Conservation (phyloP, 2,329 filamentous ascomycete genomes). For the Calonectria honghensis region DNA sequence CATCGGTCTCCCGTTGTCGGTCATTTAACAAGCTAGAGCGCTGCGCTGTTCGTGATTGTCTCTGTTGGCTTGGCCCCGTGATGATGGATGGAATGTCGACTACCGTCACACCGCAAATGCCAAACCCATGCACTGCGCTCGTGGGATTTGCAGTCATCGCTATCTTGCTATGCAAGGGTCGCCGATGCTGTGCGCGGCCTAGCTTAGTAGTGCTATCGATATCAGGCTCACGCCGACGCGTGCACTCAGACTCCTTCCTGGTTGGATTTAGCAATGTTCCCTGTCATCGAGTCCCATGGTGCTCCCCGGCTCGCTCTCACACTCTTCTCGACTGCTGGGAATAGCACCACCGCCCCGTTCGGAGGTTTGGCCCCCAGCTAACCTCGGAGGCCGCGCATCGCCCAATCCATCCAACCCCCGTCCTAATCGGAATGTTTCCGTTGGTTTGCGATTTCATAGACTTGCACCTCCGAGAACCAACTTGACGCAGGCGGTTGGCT, state of each 20-base stretch:
- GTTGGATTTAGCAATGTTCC: conserved; percentile 5
- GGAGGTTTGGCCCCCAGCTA: not conserved
- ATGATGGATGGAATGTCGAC: conserved; percentile 7
- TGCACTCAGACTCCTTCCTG: conserved; percentile 15
- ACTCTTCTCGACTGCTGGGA: not conserved
- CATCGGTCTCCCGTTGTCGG: not conserved
- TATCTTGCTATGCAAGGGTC: conserved; percentile 12
- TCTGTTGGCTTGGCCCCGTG: conserved; percentile 8
- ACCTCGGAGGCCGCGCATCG: not conserved
- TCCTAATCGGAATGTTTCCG: conserved; percentile 21
- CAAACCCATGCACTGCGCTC: conserved; percentile 22
- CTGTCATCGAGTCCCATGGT: not conserved
- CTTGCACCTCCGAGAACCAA: conserved; percentile 8
- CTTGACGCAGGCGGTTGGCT: conserved; percentile 11
- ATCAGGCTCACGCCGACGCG: not conserved
- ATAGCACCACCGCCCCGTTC: not conserved
- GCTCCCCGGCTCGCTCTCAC: conserved; percentile 2
- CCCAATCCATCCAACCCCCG: not conserved
- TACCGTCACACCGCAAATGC: not conserved
- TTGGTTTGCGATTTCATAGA: not conserved
- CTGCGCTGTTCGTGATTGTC: conserved; percentile 9
- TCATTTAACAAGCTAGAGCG: conserved; percentile 17
- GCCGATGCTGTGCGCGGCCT: not conserved
- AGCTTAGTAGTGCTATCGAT: not conserved
- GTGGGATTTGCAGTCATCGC: not conserved